Evolutionary conservation across 2,329 filamentous ascomycete species (phyloP), one percentile per base, ranked within the genome.

Genomic region (Pseudonectria buxi): DNA sequence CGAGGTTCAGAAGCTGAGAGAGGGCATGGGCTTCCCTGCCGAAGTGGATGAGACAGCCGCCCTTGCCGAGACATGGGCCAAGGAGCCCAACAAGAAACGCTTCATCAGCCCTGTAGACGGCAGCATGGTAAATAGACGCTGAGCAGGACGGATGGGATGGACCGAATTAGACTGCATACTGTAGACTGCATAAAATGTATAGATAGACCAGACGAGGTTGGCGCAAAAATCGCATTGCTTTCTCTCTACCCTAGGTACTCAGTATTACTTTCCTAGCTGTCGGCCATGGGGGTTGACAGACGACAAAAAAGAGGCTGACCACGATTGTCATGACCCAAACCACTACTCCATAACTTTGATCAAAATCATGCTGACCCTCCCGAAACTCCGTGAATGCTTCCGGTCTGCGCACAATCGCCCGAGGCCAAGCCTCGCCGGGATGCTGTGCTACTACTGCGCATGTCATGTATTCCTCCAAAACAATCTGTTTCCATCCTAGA

Each of bases 1-100:
- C 36, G 83, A 94, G 56, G 82, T 98, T 3, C 62, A 90, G 33
- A 86, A 86, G 51, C 71, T 96, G 14, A 74, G 90, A 43, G 71
- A 76, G 45, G 72, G 72, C 29, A 65, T 83, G 39, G 89, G 88
- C 1, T 77, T 83, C 43, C 75, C 83, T 1, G 47, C 48, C n/a
- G 87, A 94, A 40, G 83, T 94, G 47, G 86, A 94, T 49, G 80
- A 84, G 0, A 81, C 83, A 47, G 74, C 80, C 31, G 83, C 79
- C 7, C 63, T 89, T 18, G 86, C 84, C 0, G 85, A 90, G 60
- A 95, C 88, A 2, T 96, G 86, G 82, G 67, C 74, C 3, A 63
- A 64, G 32, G 72, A 76, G 41, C 68, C 67, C 12, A 58, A 58
- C 24, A 58, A 63, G 29, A 65, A 65, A 36, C 65, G 60, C 37